phyloP scores from a whole-genome alignment of 2,329 filamentous ascomycete genomes.

The Fusarium sp. region DNA sequence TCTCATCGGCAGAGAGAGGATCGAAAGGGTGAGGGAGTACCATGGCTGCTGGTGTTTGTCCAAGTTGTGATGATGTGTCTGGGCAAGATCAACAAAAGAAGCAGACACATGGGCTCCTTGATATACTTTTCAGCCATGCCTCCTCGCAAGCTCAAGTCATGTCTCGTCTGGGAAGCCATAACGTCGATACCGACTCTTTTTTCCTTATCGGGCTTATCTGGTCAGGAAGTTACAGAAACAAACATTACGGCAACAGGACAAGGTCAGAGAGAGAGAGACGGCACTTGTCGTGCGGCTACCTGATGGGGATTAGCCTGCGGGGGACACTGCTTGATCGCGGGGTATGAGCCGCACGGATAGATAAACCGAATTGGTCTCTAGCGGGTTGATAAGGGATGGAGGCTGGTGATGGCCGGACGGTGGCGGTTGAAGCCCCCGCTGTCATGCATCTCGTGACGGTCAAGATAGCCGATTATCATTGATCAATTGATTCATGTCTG shows the following conservation, averaged over 20 bases:
- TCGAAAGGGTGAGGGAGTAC: constrained; percentile 41
- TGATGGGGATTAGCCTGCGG: constrained; percentile 10
- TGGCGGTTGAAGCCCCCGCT: neutral
- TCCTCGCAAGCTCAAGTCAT: neutral
- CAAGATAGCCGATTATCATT: neutral
- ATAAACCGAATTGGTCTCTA: constrained; percentile 33
- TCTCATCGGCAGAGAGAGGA: constrained; percentile 72
- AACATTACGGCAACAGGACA: neutral
- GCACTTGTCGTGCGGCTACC: neutral
- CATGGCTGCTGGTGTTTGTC: constrained; percentile 14
- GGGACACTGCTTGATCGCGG: constrained; percentile 9
- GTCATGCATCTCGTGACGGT: neutral
- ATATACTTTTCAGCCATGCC: constrained; percentile 23
- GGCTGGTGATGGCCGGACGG: neutral
- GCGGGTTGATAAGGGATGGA: constrained; percentile 2
- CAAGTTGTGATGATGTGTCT: neutral
- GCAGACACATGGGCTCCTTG: neutral
- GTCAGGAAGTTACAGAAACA: neutral
- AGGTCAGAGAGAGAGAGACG: neutral
- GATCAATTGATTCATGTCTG: neutral
- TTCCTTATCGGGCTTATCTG: constrained; percentile 25
- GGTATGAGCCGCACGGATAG: constrained; percentile 34
- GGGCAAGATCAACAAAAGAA: neutral
- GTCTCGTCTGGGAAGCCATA: constrained; percentile 13
- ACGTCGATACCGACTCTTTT: constrained; percentile 34